Evolutionary conservation across 2,329 filamentous ascomycete species (phyloP), one percentile per base, ranked within the genome.

Genomic region (Pezicula radicicola): DNA sequence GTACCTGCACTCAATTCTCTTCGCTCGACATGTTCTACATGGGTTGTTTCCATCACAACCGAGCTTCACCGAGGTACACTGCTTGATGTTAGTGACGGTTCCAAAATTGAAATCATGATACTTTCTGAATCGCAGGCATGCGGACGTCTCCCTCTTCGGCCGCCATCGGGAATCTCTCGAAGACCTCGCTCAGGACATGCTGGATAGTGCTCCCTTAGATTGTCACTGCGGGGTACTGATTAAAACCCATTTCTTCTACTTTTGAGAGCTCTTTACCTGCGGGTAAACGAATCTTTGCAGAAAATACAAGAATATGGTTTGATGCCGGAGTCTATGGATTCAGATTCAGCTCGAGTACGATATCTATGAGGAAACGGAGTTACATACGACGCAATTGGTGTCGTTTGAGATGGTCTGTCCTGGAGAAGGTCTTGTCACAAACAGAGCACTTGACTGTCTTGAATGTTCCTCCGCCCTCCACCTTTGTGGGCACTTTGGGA

Each of bases 21-120:
- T 69, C 56, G 74, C 73, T 52, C 66, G 62, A 54, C 73, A 75
- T 5, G 72, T 72, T 35, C 68, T 66, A 52, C 73, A 75, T 15
- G 73, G 73, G 49, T 61, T 70, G 30, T 63, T 58, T 9, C 73
- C 73, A 55, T 75, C 73, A 56, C 73, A 75, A 12, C 73, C 73
- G 16, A 75, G 66, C 53, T 75, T 75, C 69, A 75, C 74, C 19
- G 70, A 65, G 15, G 71, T 75, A 55, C 73, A 75, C 73, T 75
- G 35, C 39, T 16, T 19, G 43, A 18, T 52, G 52, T 54, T 35
- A 53, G 43, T 7, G 12, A n/a, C 25, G 6, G 25, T 12, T 7
- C 37, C n/a, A 43, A 25, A 27, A 6, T 15, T 13, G n/a, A 35
- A 41, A 44, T 6, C 21, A 13, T 15, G 30, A 46, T 18, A 64